A percentile compares a stretch with the other conserved stretches of the same genome.
These are phyloP conservation scores for Hypomyces rosellus DNA, from an alignment of 2,329 filamentous ascomycete species.

Conservation along the genomic window DNA sequence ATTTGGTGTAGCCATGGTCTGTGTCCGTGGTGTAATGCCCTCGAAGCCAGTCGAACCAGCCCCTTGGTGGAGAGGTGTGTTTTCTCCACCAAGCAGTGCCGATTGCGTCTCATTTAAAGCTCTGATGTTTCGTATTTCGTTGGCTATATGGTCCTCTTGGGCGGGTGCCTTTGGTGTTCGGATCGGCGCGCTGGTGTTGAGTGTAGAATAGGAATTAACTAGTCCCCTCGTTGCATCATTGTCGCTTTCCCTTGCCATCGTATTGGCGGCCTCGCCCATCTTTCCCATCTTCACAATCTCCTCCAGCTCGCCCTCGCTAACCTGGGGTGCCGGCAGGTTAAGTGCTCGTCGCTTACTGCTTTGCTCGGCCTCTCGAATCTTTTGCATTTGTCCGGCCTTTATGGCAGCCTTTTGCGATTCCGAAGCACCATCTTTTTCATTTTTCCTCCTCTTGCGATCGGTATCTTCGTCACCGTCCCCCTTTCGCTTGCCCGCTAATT, in stretches of 20 bases:
- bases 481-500: slow-evolving; percentile 78
- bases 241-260: slow-evolving; percentile 68
- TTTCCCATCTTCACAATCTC: slow-evolving; percentile 99
- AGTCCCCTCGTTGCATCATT: slow-evolving; percentile 80
- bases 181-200: slow-evolving; percentile 79
- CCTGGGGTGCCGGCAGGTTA: slow-evolving; percentile 82
- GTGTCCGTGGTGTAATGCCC: slow-evolving; percentile 71
- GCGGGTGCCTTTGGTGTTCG: slow-evolving; percentile 85
- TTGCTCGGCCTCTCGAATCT: slow-evolving; percentile 91
- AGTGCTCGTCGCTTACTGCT: slow-evolving; percentile 84
- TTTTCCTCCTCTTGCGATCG: slow-evolving; percentile 81
- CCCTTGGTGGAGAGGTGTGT: slow-evolving; percentile 80
- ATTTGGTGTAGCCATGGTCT: slow-evolving; percentile 85
- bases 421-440: slow-evolving; percentile 74
- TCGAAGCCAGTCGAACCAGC: slow-evolving; percentile 80
- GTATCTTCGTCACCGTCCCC: slow-evolving; percentile 81
- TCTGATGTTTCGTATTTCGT: slow-evolving; percentile 90
- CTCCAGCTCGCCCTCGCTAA: slow-evolving; percentile 86
- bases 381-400: slow-evolving; percentile 91
- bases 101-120: slow-evolving; percentile 92
- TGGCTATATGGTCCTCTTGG: slow-evolving; percentile 91
- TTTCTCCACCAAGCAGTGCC: slow-evolving; percentile 86
- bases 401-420: slow-evolving; percentile 79
- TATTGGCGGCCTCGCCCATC: slow-evolving; percentile 78
- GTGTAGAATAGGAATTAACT: slow-evolving; percentile 76